phyloP scores from a whole-genome alignment of 2,329 filamentous ascomycete species.

The Paramyrothecium sp. region DNA sequence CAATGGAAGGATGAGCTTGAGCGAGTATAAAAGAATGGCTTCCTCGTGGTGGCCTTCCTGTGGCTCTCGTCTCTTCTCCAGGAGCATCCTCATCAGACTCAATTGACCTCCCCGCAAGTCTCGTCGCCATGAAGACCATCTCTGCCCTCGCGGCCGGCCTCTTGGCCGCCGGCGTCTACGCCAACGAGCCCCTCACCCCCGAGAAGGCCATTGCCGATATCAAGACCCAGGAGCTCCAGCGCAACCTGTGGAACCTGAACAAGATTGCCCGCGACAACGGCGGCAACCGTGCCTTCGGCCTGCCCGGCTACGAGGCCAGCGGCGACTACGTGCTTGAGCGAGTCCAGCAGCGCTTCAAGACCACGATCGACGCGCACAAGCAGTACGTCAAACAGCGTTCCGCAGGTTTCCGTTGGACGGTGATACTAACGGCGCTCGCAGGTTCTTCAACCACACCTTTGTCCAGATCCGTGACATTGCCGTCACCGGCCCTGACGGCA shows the following conservation, averaged over 20 bases:
- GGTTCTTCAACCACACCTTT: conserved; percentile 44
- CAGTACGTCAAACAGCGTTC: conserved; percentile 22
- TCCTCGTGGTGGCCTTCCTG: not conserved
- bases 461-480: conserved; percentile 39
- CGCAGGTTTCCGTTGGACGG: too few relatives aligned
- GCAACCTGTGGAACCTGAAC: conserved; percentile 53
- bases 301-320: conserved; percentile 57
- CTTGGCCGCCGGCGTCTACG: conserved; percentile 12
- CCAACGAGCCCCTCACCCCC: conserved; percentile 31
- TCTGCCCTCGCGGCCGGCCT: conserved; percentile 10
- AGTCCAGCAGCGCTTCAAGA: conserved; percentile 32
- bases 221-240: conserved; percentile 39
- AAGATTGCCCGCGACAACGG: conserved; percentile 53
- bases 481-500: conserved; percentile 42
- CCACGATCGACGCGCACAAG: conserved; percentile 40
- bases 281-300: conserved; percentile 59
- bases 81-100: not conserved
- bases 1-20: not conserved
- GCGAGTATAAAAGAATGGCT: not conserved
- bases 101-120: not conserved
- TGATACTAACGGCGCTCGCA: not conserved
- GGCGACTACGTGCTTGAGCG: conserved; percentile 55
- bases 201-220: conserved; percentile 40
- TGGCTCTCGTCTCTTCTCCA: not conserved
- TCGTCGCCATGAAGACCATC: conserved; percentile 15